phyloP scores from a whole-genome alignment of 768 basidiomycete species.

The Mrakia gelida region DNA sequence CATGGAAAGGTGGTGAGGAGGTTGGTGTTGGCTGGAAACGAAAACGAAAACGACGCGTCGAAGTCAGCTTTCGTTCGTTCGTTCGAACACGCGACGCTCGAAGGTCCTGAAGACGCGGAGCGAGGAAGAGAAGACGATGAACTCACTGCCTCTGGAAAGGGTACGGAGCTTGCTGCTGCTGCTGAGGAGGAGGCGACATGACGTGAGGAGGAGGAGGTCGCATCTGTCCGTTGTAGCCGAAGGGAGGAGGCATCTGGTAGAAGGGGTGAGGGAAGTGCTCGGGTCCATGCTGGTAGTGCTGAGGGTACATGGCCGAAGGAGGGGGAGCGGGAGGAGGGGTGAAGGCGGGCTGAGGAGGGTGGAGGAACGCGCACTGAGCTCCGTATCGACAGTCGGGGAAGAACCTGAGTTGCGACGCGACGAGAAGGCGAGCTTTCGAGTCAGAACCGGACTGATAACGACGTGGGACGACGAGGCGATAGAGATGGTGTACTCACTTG shows the following conservation, averaged over 20 bases:
- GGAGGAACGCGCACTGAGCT: slow-evolving; percentile 43
- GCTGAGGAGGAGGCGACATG: slow-evolving; percentile 16
- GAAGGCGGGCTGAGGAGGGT: slow-evolving; percentile 39
- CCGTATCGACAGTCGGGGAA: slow-evolving; percentile 47
- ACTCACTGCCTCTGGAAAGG: slow-evolving; percentile 15
- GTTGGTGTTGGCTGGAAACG: slow-evolving; percentile 21
- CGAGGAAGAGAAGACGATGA: neutral
- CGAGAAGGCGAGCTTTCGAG: too few relatives aligned
- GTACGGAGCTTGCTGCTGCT: slow-evolving; percentile 24
- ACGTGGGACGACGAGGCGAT: neutral
- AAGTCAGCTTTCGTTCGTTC: too few relatives aligned
- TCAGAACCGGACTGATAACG: neutral
- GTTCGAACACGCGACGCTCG: neutral
- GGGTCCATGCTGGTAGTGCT: slow-evolving; percentile 16
- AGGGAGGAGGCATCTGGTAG: slow-evolving; percentile 31
- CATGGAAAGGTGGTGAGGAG: slow-evolving; percentile 30
- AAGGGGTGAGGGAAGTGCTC: slow-evolving; percentile 18
- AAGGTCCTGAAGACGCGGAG: too few relatives aligned
- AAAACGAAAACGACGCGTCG: neutral
- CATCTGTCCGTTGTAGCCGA: slow-evolving; percentile 23
- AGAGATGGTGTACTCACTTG: slow-evolving; percentile 21
- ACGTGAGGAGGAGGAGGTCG: slow-evolving; percentile 22
- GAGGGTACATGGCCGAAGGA: slow-evolving; percentile 27
- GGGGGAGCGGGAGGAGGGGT: slow-evolving; percentile 33
- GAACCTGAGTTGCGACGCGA: slow-evolving; percentile 35